Conservation (phyloP, 1,284 basidiomycete species). For the Ceratobasidium sp. region DNA sequence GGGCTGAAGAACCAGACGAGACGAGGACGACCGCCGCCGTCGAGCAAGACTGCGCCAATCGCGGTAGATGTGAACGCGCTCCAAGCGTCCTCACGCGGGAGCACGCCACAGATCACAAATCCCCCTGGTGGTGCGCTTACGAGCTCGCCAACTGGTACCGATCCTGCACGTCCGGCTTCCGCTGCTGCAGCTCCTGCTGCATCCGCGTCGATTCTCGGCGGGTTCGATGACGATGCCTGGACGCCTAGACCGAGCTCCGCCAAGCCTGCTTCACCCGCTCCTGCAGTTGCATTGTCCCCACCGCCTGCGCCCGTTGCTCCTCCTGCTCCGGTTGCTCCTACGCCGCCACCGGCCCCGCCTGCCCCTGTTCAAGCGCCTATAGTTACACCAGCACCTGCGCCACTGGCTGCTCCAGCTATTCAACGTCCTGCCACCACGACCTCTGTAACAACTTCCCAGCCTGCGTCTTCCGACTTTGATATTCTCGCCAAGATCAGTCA, state of each 20-base stretch:
- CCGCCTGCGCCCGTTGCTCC: conserved; percentile 58
- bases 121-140: conserved; percentile 50
- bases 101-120: conserved; percentile 70
- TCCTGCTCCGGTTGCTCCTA: conserved; percentile 52
- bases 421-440: conserved; percentile 53
- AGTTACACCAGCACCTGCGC: conserved; percentile 58
- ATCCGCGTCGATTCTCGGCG: conserved; percentile 67
- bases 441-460: conserved; percentile 51
- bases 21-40: conserved; percentile 86
- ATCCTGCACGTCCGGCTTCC: conserved; percentile 31
- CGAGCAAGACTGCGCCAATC: conserved; percentile 70
- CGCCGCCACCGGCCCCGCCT: conserved; percentile 61
- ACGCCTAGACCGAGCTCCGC: conserved; percentile 81
- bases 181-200: conserved; percentile 58
- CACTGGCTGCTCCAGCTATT: conserved; percentile 53
- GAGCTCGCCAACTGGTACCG: conserved; percentile 31
- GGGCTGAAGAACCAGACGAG: conserved; percentile 82
- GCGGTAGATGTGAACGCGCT: conserved; percentile 85
- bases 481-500: conserved; percentile 64
- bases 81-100: conserved; percentile 76
- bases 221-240: conserved; percentile 99
- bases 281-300: conserved; percentile 59
- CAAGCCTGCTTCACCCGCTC: conserved; percentile 72
- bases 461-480: conserved; percentile 63
- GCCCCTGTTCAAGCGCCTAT: conserved; percentile 53